A percentile compares a stretch with the other conserved stretches of the same genome.
These are phyloP conservation scores for Aspergillus sp. DNA, from an alignment of 2,329 filamentous ascomycete species.

Conservation along the genomic window DNA sequence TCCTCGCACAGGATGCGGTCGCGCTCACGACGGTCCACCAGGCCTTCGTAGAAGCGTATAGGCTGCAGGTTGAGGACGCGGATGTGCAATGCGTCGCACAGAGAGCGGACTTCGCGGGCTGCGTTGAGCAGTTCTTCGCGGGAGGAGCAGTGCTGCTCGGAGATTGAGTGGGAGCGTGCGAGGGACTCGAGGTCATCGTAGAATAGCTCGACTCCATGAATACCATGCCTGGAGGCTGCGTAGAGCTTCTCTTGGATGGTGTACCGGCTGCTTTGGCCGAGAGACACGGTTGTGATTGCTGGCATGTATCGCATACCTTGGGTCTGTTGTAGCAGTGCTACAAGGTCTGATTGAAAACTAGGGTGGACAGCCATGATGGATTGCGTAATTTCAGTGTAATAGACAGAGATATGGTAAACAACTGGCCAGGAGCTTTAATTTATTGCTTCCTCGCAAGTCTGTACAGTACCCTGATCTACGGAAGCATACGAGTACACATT, in stretches of 20 bases:
- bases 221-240: slow-evolving; percentile 55
- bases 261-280: slow-evolving; percentile 64
- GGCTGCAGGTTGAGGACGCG: slow-evolving; percentile 55
- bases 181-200: slow-evolving; percentile 66
- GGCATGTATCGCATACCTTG: slow-evolving; percentile 22
- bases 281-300: slow-evolving; percentile 64
- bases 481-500: too few species aligned
- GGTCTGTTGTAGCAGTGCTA: too few species aligned
- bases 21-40: slow-evolving; percentile 54
- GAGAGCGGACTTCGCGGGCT: slow-evolving; percentile 47
- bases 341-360: too few species aligned
- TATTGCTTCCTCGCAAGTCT: too few species aligned
- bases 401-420: too few species aligned
- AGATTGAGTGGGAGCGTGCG: slow-evolving; percentile 36
- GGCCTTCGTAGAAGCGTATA: slow-evolving; percentile 68
- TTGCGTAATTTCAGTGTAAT: too few species aligned
- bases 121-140: slow-evolving; percentile 48
- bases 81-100: slow-evolving; percentile 28
- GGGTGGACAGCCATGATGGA: too few species aligned
- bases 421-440: too few species aligned
- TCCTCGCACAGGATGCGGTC: slow-evolving; percentile 43
- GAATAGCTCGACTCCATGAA: slow-evolving; percentile 67
- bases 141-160: slow-evolving; percentile 19
- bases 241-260: slow-evolving; percentile 57
- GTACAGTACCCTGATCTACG: too few species aligned